Conservation (phyloP, 2,329 filamentous ascomycete genomes). For the Lachnellula willkommii region DNA sequence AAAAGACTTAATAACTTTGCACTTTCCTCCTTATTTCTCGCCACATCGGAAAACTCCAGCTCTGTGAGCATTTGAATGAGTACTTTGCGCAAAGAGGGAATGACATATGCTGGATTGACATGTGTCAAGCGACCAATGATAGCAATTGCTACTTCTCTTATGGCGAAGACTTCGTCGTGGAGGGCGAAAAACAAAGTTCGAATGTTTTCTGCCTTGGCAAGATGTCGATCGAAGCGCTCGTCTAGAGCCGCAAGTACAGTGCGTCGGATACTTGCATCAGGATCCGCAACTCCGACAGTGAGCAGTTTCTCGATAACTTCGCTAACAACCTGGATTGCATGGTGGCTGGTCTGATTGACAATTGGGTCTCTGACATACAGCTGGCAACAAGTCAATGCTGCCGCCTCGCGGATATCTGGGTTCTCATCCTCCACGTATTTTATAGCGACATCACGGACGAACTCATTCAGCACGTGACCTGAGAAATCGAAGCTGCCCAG, state of each 20-base stretch:
- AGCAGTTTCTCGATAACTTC: constrained; percentile 97
- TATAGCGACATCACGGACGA: constrained; percentile 95
- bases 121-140: constrained; percentile 91
- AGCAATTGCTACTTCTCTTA: constrained; percentile 89
- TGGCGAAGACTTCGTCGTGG: constrained; percentile 89
- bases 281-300: constrained; percentile 90
- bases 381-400: constrained; percentile 94
- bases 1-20: constrained; percentile 88
- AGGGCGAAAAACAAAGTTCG: constrained; percentile 90
- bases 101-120: constrained; percentile 94
- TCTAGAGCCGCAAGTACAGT: constrained; percentile 88
- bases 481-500: constrained; percentile 97
- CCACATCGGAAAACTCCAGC: constrained; percentile 90
- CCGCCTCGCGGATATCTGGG: constrained; percentile 85
- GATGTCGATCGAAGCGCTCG: constrained; percentile 86
- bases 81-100: constrained; percentile 89
- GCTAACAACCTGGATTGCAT: constrained; percentile 93
- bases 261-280: constrained; percentile 78
- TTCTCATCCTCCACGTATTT: constrained; percentile 98
- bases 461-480: constrained; percentile 92
- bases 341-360: constrained; percentile 94
- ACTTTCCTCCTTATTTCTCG: constrained; percentile 93
- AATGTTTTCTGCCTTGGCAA: constrained; percentile 97
- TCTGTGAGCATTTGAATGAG: constrained; percentile 95
- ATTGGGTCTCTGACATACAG: constrained; percentile 96